These are phyloP conservation scores for Luvunga scandens DNA, from an alignment of 345 rosid genomes.

Conservation along the genomic window DNA sequence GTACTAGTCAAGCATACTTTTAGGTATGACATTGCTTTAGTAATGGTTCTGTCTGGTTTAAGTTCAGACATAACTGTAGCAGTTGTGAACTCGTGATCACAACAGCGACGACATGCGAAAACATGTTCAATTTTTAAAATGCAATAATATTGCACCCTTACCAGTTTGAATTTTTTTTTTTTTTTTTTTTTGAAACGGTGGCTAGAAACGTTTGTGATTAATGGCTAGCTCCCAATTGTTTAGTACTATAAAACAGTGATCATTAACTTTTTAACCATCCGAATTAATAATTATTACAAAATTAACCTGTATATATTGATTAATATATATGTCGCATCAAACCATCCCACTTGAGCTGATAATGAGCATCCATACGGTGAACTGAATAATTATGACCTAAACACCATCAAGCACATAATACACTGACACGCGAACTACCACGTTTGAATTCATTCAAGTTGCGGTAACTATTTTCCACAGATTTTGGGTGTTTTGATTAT, in stretches of 20 bases:
- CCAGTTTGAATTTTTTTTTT: background rate
- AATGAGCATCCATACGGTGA: slow-evolving; percentile 20
- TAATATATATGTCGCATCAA: slow-evolving; percentile 5
- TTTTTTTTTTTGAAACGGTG: background rate
- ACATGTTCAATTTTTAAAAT: background rate
- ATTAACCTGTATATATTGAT: background rate
- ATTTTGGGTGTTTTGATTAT: slow-evolving; percentile 11
- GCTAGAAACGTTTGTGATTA: background rate
- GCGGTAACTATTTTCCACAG: slow-evolving; percentile 18
- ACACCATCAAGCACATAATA: slow-evolving; percentile 25
- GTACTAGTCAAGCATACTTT: background rate
- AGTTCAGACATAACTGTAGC: slow-evolving; percentile 18
- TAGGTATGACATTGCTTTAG: slow-evolving; percentile 28
- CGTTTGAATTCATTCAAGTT: slow-evolving; percentile 18
- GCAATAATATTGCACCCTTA: background rate
- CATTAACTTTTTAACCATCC: background rate
- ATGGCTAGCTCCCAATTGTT: background rate
- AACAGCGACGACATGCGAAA: background rate
- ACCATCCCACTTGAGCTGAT: slow-evolving; percentile 27
- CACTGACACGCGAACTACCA: slow-evolving; percentile 48
- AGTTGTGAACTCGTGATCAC: slow-evolving; percentile 31
- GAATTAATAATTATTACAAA: background rate
- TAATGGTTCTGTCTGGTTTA: slow-evolving; percentile 22
- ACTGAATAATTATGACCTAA: slow-evolving; percentile 26
- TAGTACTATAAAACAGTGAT: background rate